These are phyloP conservation scores for Dipodascus geniculatus DNA, from an alignment of 805 yeast species.

Conservation along the genomic window DNA sequence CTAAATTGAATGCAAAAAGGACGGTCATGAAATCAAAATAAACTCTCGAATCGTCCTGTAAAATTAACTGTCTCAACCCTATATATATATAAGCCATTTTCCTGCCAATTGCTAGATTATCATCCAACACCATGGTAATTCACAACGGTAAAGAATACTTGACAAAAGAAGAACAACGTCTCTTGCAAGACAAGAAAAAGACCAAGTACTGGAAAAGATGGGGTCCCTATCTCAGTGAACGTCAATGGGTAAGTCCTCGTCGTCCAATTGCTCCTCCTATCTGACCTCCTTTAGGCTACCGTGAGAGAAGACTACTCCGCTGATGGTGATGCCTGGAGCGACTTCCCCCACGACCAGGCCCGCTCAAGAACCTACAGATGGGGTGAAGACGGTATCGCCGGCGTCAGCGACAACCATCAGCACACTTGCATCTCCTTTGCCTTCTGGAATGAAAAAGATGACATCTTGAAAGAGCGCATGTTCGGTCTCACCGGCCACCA, in stretches of 20 bases:
- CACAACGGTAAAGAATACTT: slow-evolving; percentile 15
- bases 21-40: background rate
- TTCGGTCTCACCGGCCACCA: slow-evolving; percentile 87
- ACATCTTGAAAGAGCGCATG: slow-evolving; percentile 69
- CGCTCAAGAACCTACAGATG: slow-evolving; percentile 74
- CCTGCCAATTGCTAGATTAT: no score
- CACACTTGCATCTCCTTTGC: slow-evolving; percentile 64
- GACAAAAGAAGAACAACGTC: slow-evolving; percentile 30
- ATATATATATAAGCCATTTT: background rate
- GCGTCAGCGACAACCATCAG: slow-evolving; percentile 77
- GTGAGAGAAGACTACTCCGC: slow-evolving; percentile 74
- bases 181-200: slow-evolving; percentile 29
- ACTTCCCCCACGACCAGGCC: slow-evolving; percentile 78
- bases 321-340: slow-evolving; percentile 84
- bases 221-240: slow-evolving; percentile 85
- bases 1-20: background rate
- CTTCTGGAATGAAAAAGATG: slow-evolving; percentile 85
- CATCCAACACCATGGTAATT: slow-evolving; percentile 15
- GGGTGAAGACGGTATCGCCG: slow-evolving; percentile 95
- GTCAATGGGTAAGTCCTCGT: slow-evolving; percentile 49
- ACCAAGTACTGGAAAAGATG: slow-evolving; percentile 65
- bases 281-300: slow-evolving; percentile 22
- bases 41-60: background rate
- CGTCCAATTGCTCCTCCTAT: background rate
- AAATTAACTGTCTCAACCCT: background rate